Base-by-base conservation (phyloP, 352 stramenopile genomes). In the Phytophthora brassicae region DNA sequence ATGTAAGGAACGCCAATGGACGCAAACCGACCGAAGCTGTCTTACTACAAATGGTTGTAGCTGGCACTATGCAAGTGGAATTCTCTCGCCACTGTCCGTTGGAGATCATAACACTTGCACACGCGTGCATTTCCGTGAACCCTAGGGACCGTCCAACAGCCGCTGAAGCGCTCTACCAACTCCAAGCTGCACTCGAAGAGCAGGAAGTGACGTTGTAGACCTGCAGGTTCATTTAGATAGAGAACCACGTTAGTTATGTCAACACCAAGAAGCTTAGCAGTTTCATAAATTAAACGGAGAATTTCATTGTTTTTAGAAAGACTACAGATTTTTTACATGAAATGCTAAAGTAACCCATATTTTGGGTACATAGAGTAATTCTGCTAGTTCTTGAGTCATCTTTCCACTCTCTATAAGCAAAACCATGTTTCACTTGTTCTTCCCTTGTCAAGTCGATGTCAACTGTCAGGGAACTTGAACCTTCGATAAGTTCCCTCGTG, bases 21-120 rank as follows among this genome's bases (percentile, higher is more conserved):
- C 54, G 57, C 17, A 72, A 69, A 43, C 64, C 69, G 6, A 67
- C 68, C 1, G 73, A 85, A 17, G 49, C 68, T n/a, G 60, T 46
- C 1, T 75, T 85, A 17, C 47, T 85, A 35, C 73, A 80, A 38
- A 76, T 72, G 60, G 64, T 82, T 16, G 59, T n/a, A n/a, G n/a
- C n/a, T n/a, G 73, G 73, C 1, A 52, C 45, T 2, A 43, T 85
- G 8, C 68, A 70, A 23, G 73, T 77, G 6, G 48, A 81, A 46
- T 82, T 85, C 42, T 81, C 73, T 14, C 45, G 49, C 9, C 17
- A 66, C 9, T 72, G 59, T n/a, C 50, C 52, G 8, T 20, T 50
- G 19, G 55, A 76, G 23, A 42, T 84, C 4, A 11, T 60, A 14
- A 56, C 48, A 26, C 56, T 81, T 13, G 73, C 66, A 1, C 38